Conservation (phyloP, 148 eudicot species). For the Selenicereus undatus region DNA sequence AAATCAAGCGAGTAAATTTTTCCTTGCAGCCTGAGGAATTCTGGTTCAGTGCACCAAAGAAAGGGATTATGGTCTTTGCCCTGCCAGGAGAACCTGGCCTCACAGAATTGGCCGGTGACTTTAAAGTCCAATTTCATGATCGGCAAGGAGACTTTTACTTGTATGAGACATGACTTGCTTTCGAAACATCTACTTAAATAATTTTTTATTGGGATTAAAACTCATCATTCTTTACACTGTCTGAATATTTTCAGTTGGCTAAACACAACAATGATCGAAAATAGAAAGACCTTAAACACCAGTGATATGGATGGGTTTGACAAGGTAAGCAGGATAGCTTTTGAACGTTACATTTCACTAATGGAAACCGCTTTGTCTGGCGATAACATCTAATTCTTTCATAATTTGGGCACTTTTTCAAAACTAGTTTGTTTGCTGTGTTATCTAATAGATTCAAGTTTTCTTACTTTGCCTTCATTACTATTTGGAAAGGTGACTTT, state of each 20-base stretch:
- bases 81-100: conserved; percentile 99
- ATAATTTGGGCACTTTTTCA: background rate
- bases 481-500: background rate
- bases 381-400: background rate
- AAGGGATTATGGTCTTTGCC: conserved; percentile 95
- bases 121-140: conserved; percentile 92
- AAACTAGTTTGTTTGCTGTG: background rate
- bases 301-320: conserved; percentile 92
- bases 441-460: background rate
- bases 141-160: conserved; percentile 98
- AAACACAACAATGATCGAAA: conserved; percentile 97
- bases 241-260: conserved; percentile 63
- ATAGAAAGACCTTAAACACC: conserved; percentile 72
- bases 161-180: conserved; percentile 34
- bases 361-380: background rate
- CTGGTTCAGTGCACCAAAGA: conserved; percentile 97
- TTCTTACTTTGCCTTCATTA: background rate
- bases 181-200: conserved; percentile 1
- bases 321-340: conserved; percentile 49
- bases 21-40: conserved; percentile 81
- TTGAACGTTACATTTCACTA: background rate
- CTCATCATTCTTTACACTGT: background rate
- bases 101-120: conserved; percentile 85
- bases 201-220: background rate
- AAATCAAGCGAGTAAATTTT: conserved; percentile 10